Evolutionary conservation across 306 rosid genomes (phyloP).

Genomic region (Senna siamea): DNA sequence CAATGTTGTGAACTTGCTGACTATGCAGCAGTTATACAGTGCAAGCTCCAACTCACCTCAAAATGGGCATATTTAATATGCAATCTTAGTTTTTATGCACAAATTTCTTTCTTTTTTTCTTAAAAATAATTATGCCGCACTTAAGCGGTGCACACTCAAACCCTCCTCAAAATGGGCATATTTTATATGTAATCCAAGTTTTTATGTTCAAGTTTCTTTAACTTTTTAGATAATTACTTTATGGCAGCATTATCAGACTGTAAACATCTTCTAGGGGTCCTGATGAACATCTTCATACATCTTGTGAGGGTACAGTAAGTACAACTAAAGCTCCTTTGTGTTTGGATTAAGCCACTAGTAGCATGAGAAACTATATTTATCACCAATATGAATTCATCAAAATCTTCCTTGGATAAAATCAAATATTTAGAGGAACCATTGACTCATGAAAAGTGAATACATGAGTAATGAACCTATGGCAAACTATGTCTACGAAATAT

Average conservation of each 20-base stretch:
- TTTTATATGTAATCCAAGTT: not conserved
- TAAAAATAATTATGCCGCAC: too few relatives aligned
- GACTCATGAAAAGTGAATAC: not conserved
- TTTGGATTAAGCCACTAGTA: not conserved
- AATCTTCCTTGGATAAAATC: not conserved
- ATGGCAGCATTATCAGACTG: not conserved
- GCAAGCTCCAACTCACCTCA: too few relatives aligned
- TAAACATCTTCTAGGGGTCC: not conserved
- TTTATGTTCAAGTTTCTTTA: not conserved
- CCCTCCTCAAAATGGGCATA: not conserved
- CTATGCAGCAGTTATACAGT: not conserved
- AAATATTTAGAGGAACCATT: not conserved
- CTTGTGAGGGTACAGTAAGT: not conserved
- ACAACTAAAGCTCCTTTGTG: not conserved
- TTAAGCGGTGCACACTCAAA: not conserved
- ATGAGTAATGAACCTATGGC: not conserved
- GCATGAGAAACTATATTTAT: not conserved
- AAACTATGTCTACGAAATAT: not conserved
- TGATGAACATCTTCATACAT: not conserved
- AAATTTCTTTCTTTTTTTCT: too few relatives aligned
- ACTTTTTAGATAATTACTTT: not conserved
- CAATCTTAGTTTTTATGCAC: too few relatives aligned
- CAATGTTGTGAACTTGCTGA: slow-evolving; percentile 11
- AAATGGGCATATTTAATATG: too few relatives aligned
- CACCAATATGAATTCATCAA: not conserved